phyloP scores from a whole-genome alignment of 257 asterid species.

The Leptodermis oblonga region DNA sequence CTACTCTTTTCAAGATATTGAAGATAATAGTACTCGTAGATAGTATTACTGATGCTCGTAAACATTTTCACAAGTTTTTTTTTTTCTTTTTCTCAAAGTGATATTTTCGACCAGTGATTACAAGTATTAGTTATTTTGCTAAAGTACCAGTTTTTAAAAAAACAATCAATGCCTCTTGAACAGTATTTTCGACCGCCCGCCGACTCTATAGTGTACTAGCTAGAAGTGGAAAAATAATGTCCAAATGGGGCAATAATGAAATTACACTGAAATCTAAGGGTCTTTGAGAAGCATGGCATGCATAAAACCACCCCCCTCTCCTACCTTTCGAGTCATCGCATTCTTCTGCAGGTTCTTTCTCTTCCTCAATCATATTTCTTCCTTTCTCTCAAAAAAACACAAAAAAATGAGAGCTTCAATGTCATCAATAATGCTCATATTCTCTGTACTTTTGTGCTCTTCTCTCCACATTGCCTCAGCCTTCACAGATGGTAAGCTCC shows the following conservation, averaged over 20 bases:
- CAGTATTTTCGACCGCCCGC: too few relatives aligned
- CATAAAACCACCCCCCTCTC: conserved; percentile 47
- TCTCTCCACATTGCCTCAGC: conserved; percentile 38
- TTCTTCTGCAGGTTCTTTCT: background rate
- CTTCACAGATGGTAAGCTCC: conserved; percentile 59
- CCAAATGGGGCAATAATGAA: conserved; percentile 40
- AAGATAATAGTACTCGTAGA: too few relatives aligned
- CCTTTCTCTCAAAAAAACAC: background rate
- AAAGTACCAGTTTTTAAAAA: too few relatives aligned
- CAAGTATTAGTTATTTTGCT: too few relatives aligned
- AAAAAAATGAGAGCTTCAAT: conserved; percentile 23
- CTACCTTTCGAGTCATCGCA: conserved; percentile 22
- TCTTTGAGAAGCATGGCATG: conserved; percentile 32
- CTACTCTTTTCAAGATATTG: too few relatives aligned
- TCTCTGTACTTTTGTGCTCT: conserved; percentile 48
- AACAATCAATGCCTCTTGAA: too few relatives aligned
- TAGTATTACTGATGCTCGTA: too few relatives aligned
- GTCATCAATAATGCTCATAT: conserved; percentile 10
- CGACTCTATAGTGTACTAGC: too few relatives aligned
- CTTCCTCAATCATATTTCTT: conserved; percentile 6
- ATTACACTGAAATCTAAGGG: conserved; percentile 31
- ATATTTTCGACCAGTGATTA: too few relatives aligned
- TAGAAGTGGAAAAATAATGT: too few relatives aligned
- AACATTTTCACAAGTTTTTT: too few relatives aligned
- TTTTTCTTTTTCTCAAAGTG: too few relatives aligned